phyloP scores from a whole-genome alignment of 225 moss, liverwort and hornwort species.

The Rhytidiadelphus loreus region DNA sequence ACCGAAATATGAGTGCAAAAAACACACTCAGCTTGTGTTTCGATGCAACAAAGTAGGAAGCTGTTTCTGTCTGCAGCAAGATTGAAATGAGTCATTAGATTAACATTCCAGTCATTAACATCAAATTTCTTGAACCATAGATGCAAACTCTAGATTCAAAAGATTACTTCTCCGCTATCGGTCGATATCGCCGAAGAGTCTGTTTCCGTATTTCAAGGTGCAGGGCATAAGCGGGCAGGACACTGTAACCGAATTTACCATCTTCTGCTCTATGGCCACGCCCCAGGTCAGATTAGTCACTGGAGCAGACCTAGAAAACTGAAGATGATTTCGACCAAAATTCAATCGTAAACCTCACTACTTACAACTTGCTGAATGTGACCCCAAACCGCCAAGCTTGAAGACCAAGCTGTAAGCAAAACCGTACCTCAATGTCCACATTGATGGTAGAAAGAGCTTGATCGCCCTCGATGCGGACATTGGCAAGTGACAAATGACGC shows the following conservation, averaged over 20 bases:
- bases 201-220: not conserved
- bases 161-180: not conserved
- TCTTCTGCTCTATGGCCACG: not conserved
- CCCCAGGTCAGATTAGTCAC: not conserved
- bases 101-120: not conserved
- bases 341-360: not conserved
- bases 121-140: not conserved
- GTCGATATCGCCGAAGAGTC: not conserved
- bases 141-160: not conserved
- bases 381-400: not conserved
- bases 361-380: not conserved
- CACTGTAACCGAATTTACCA: not conserved
- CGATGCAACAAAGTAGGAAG: conserved; percentile 93
- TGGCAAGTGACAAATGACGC: conserved; percentile 89
- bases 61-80: conserved; percentile 60
- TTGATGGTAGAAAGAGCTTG: conserved; percentile 69
- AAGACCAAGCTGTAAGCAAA: not conserved
- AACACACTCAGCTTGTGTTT: conserved; percentile 98
- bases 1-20: conserved; percentile 98
- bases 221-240: not conserved
- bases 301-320: not conserved
- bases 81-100: not conserved
- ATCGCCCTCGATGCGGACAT: conserved; percentile 98
- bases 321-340: not conserved
- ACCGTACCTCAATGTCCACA: conserved; percentile 84